Conservation (phyloP, 495 filamentous ascomycete species). For the Trypethelium eluteriae region DNA sequence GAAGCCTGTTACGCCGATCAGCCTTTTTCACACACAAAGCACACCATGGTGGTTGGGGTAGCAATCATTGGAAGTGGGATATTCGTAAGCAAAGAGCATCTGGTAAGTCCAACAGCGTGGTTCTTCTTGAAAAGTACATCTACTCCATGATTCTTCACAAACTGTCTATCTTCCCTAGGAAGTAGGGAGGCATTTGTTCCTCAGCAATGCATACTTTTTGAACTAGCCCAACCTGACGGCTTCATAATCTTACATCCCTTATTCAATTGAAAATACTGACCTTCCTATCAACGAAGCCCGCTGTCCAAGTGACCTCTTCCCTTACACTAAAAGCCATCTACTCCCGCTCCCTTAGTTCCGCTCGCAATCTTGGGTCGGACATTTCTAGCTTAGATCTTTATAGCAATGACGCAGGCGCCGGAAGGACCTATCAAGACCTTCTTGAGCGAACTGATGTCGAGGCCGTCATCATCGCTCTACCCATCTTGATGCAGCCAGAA, state of each 20-base stretch:
- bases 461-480: conserved; percentile 63
- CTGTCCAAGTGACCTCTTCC: conserved; percentile 33
- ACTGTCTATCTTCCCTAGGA: too few relatives aligned
- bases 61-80: conserved; percentile 61
- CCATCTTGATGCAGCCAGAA: conserved; percentile 51
- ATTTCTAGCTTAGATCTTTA: conserved; percentile 38
- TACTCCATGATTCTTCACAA: too few relatives aligned
- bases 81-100: conserved; percentile 42
- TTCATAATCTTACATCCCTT: too few relatives aligned
- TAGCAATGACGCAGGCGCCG: conserved; percentile 53
- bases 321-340: conserved; percentile 38
- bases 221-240: too few relatives aligned
- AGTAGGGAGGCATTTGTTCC: too few relatives aligned
- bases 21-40: background rate
- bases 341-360: conserved; percentile 36
- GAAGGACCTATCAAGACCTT: conserved; percentile 51
- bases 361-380: conserved; percentile 23
- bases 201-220: too few relatives aligned
- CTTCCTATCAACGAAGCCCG: conserved; percentile 36
- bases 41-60: conserved; percentile 41
- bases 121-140: too few relatives aligned
- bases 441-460: conserved; percentile 57
- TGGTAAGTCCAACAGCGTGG: conserved; percentile 23
- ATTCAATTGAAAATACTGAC: background rate
- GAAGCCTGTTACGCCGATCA: too few relatives aligned